Evolutionary conservation across 805 yeast species (phyloP).

Genomic region (Yarrowia porcina): DNA sequence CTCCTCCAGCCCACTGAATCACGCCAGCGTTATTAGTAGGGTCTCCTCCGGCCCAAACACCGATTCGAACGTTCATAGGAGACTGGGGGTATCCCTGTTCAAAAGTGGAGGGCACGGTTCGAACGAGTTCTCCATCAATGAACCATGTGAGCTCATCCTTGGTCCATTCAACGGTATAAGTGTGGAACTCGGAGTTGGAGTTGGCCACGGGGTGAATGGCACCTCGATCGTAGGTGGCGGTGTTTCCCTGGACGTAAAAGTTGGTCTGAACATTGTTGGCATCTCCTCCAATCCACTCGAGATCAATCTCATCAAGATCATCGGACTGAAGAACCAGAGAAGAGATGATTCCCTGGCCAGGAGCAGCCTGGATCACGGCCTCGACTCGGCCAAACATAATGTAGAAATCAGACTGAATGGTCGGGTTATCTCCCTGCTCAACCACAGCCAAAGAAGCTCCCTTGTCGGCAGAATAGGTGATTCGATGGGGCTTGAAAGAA

Average conservation of each 20-base stretch:
- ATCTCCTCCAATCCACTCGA: slow-evolving; percentile 86
- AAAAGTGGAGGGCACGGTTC: slow-evolving; percentile 56
- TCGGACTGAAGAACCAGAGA: slow-evolving; percentile 79
- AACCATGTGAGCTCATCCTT: slow-evolving; percentile 63
- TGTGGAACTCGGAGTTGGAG: slow-evolving; percentile 63
- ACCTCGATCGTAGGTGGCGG: slow-evolving; percentile 77
- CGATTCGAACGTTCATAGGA: slow-evolving; percentile 71
- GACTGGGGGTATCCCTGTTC: slow-evolving; percentile 83
- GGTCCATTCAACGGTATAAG: slow-evolving; percentile 84
- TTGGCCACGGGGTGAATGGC: slow-evolving; percentile 51
- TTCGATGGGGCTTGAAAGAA: slow-evolving; percentile 37
- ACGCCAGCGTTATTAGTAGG: slow-evolving; percentile 54
- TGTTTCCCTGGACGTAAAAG: slow-evolving; percentile 76
- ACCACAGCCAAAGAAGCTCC: slow-evolving; percentile 63
- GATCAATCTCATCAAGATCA: slow-evolving; percentile 84
- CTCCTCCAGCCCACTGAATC: slow-evolving; percentile 71
- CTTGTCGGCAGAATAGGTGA: slow-evolving; percentile 44
- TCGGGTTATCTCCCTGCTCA: slow-evolving; percentile 71
- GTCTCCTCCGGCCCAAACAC: slow-evolving; percentile 52
- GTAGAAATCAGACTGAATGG: slow-evolving; percentile 71
- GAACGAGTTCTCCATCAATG: slow-evolving; percentile 63
- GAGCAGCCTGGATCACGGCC: slow-evolving; percentile 65
- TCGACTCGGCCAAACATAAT: slow-evolving; percentile 87
- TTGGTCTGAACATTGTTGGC: slow-evolving; percentile 64
- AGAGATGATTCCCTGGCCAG: slow-evolving; percentile 79